Evolutionary conservation across 2,329 filamentous ascomycete species (phyloP).

Genomic region (Trichoderma breve): DNA sequence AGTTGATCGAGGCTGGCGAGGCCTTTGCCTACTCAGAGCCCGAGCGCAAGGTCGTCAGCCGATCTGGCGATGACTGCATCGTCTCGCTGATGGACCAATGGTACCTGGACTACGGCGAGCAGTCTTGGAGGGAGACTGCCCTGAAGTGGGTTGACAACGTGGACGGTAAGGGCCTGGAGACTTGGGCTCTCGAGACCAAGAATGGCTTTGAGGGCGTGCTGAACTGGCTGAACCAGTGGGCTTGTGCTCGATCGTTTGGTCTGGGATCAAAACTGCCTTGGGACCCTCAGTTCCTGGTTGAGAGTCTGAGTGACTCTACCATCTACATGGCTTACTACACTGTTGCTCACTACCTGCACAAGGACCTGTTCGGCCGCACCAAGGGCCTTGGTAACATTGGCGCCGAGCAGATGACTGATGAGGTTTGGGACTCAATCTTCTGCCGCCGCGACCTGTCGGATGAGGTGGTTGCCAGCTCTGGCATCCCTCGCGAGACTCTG

Average conservation of each 20-base stretch:
- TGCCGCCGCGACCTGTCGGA: slow-evolving; percentile 68
- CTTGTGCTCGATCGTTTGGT: slow-evolving; percentile 86
- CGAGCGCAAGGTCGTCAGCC: slow-evolving; percentile 81
- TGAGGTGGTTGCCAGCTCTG: slow-evolving; percentile 61
- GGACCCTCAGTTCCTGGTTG: slow-evolving; percentile 87
- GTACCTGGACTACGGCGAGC: slow-evolving; percentile 96
- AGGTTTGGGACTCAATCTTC: slow-evolving; percentile 97
- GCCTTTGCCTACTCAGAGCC: slow-evolving; percentile 95
- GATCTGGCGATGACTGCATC: slow-evolving; percentile 90
- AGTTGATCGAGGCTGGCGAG: slow-evolving; percentile 71
- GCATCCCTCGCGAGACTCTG: slow-evolving; percentile 71
- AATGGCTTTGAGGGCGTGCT: slow-evolving; percentile 82
- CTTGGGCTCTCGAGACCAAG: slow-evolving; percentile 73
- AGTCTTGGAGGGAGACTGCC: slow-evolving; percentile 76
- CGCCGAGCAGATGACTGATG: slow-evolving; percentile 86
- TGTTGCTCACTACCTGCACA: slow-evolving; percentile 66
- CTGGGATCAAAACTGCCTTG: slow-evolving; percentile 92
- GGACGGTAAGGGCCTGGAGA: slow-evolving; percentile 68
- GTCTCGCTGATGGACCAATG: slow-evolving; percentile 93
- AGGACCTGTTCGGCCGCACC: slow-evolving; percentile 78
- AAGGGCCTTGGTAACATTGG: slow-evolving; percentile 67
- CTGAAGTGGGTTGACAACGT: slow-evolving; percentile 69
- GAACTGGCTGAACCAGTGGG: slow-evolving; percentile 94
- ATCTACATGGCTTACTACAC: slow-evolving; percentile 87
- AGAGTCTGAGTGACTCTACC: slow-evolving; percentile 87